A percentile compares a stretch with the other conserved stretches of the same genome.
Evolutionary conservation across 495 filamentous ascomycete species (phyloP).

Genomic region (Penicillium egyptiacum): DNA sequence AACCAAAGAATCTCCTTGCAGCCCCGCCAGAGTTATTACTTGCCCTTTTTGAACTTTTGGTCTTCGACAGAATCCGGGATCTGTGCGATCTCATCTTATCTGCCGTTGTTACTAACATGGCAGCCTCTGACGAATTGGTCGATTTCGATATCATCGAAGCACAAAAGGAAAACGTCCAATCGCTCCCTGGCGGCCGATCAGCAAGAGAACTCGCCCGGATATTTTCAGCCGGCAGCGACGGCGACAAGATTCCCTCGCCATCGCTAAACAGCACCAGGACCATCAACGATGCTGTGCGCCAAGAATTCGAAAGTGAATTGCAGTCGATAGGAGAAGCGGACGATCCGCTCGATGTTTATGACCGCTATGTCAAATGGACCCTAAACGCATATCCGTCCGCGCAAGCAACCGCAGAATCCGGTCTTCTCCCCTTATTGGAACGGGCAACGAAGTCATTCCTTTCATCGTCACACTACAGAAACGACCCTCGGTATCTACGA

Average conservation of each 20-base stretch:
- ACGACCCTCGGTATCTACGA: conserved; percentile 89
- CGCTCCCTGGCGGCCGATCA: conserved; percentile 85
- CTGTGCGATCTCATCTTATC: conserved; percentile 6
- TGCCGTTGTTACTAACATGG: conserved; percentile 41
- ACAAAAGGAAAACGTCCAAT: conserved; percentile 97
- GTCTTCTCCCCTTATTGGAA: conserved; percentile 85
- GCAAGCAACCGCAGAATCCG: conserved; percentile 85
- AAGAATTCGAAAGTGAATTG: conserved; percentile 85
- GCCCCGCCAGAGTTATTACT: conserved; percentile 8
- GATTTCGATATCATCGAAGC: conserved; percentile 94
- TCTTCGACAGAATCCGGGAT: conserved; percentile 11
- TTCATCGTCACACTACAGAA: conserved; percentile 81
- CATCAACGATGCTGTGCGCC: conserved; percentile 71
- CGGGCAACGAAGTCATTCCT: conserved; percentile 89
- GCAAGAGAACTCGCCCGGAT: conserved; percentile 84
- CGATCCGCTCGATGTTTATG: conserved; percentile 93
- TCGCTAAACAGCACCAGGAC: conserved; percentile 71
- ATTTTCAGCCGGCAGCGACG: conserved; percentile 62
- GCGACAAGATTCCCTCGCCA: conserved; percentile 47
- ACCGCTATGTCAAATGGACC: conserved; percentile 96
- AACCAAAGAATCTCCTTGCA: conserved; percentile 27
- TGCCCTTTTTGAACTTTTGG: conserved; percentile 2
- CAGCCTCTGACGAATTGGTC: conserved; percentile 61
- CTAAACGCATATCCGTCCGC: conserved; percentile 92
- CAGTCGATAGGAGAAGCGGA: conserved; percentile 77